A percentile compares a stretch with the other conserved stretches of the same genome.
Conservation (phyloP, 2,329 filamentous ascomycete genomes). For the Fusarium nematophilum region DNA sequence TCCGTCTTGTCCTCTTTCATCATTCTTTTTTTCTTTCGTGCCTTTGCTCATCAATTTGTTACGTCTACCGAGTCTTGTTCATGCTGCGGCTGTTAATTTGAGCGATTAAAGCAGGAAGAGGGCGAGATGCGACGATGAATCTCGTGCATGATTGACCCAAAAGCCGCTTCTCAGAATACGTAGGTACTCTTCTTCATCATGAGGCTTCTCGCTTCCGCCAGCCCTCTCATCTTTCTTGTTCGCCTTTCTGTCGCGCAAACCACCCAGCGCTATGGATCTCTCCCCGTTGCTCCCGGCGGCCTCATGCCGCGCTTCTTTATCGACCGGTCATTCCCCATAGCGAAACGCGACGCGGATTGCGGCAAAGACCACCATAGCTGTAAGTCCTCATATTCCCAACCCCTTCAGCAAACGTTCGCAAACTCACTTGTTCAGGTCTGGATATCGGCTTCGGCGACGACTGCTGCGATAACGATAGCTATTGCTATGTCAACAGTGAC, state of each 20-base stretch:
- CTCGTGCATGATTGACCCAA: background rate
- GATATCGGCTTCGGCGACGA: conserved; percentile 52
- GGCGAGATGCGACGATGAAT: conserved; percentile 25
- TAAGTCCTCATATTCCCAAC: conserved; percentile 34
- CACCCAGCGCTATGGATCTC: conserved; percentile 34
- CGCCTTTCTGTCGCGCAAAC: conserved; percentile 23
- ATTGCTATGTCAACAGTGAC: conserved; percentile 57
- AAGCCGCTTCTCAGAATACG: background rate
- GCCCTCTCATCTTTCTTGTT: conserved; percentile 22
- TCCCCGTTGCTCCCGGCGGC: conserved; percentile 40
- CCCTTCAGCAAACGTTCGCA: background rate
- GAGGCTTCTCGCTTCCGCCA: conserved; percentile 22
- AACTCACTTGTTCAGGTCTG: conserved; percentile 49
- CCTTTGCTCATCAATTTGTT: background rate
- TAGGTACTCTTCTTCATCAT: conserved; percentile 23
- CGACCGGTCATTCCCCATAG: conserved; percentile 43
- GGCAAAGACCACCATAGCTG: conserved; percentile 46
- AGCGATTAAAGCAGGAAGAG: background rate
- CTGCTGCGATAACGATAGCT: conserved; percentile 58
- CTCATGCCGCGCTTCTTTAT: conserved; percentile 47
- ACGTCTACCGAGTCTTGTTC: background rate
- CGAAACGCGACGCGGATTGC: conserved; percentile 45
- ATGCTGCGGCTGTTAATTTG: background rate
- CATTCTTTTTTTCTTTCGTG: conserved; percentile 6
- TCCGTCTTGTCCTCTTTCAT: conserved; percentile 26